Evolutionary conservation across 108 stramenopile species (phyloP).

Genomic region (Nitzschia sp.): DNA sequence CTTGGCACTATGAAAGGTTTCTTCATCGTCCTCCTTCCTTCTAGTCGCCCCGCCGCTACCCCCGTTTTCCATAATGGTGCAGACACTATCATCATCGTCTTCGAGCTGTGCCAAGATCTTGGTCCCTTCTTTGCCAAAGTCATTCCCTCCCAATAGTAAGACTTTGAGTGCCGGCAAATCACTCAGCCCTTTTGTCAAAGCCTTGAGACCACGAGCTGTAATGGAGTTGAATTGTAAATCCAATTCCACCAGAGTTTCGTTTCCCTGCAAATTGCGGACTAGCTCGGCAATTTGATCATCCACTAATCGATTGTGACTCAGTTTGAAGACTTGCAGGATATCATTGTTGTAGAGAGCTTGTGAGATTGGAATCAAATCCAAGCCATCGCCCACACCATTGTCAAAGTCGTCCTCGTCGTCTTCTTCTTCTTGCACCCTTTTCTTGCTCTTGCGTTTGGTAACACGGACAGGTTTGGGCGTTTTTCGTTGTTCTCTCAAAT

Average conservation of each 20-base stretch:
- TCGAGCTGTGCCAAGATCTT: conserved; percentile 16
- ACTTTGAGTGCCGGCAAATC: conserved; percentile 10
- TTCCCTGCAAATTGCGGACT: conserved; percentile 14
- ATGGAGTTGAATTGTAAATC: conserved; percentile 32
- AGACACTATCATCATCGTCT: conserved; percentile 36
- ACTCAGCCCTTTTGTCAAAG: conserved; percentile 8
- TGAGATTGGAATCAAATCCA: conserved; percentile 19
- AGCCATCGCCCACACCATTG: background rate
- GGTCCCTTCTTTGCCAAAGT: conserved; percentile 26
- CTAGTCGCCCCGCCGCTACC: background rate
- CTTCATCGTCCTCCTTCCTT: conserved; percentile 3
- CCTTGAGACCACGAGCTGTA: conserved; percentile 13
- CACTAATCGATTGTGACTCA: conserved; percentile 27
- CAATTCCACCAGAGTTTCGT: conserved; percentile 16
- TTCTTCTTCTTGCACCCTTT: background rate
- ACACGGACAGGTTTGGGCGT: background rate
- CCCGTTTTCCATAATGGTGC: conserved; percentile 20
- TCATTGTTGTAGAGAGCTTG: conserved; percentile 12
- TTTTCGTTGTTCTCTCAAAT: conserved; percentile 23
- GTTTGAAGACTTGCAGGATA: background rate
- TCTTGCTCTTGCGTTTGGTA: background rate
- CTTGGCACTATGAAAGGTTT: conserved; percentile 15
- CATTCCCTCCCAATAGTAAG: conserved; percentile 32
- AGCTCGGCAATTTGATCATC: conserved; percentile 15
- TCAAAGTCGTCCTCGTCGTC: conserved; percentile 11